Percentiles rank a stretch among this genome's conserved stretches.
Conservation (phyloP, 1,284 basidiomycete genomes). For the Blastosporella zonata region DNA sequence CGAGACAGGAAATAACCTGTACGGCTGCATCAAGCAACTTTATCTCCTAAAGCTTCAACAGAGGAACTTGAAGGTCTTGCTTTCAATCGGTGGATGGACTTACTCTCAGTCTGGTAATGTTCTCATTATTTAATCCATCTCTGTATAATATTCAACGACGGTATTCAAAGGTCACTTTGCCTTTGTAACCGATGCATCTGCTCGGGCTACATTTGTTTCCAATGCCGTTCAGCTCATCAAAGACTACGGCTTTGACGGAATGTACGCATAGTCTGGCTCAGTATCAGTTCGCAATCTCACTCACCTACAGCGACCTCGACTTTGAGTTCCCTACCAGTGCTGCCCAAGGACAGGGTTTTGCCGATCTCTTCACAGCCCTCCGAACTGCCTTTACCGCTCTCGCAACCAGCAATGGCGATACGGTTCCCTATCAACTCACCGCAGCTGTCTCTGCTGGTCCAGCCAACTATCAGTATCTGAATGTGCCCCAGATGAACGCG, state of each 20-base stretch:
- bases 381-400: slow-evolving; percentile 54
- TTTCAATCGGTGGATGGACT: slow-evolving; percentile 78
- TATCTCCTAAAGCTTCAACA: slow-evolving; percentile 71
- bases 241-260: slow-evolving; percentile 87
- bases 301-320: slow-evolving; percentile 65
- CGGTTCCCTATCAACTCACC: slow-evolving; percentile 55
- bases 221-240: slow-evolving; percentile 74
- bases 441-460: slow-evolving; percentile 64
- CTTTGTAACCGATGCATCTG: slow-evolving; percentile 52
- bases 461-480: slow-evolving; percentile 63
- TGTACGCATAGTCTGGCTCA: slow-evolving; percentile 41
- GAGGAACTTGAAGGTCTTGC: slow-evolving; percentile 73
- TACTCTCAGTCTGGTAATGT: slow-evolving; percentile 55
- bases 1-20: slow-evolving; percentile 72
- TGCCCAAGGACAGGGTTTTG: slow-evolving; percentile 55
- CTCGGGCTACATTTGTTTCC: slow-evolving; percentile 69
- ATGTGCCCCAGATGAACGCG: slow-evolving; percentile 70
- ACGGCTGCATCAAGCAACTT: slow-evolving; percentile 87
- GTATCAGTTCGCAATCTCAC: no score
- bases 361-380: slow-evolving; percentile 54
- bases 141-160: neutral
- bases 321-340: slow-evolving; percentile 59
- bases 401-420: slow-evolving; percentile 54
- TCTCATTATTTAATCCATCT: neutral
- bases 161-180: slow-evolving; percentile 49